phyloP scores from a whole-genome alignment of 495 filamentous ascomycete species.

The Daldinia childiae region DNA sequence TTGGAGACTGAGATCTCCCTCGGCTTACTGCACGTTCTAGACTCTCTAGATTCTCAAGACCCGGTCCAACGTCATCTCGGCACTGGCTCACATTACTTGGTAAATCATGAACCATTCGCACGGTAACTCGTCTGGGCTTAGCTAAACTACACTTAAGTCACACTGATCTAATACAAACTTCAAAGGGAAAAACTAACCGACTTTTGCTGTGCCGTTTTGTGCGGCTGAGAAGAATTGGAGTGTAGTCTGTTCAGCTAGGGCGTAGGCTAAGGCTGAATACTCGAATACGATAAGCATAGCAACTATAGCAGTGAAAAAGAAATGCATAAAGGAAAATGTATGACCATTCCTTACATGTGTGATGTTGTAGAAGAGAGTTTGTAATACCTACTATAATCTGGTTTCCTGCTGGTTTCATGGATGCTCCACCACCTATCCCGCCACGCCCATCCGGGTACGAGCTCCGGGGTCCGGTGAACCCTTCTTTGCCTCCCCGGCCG shows the following conservation, averaged over 20 bases:
- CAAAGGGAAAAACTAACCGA: constrained; percentile 11
- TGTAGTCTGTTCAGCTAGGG: constrained; percentile 10
- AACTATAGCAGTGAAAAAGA: background rate
- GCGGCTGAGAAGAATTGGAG: constrained; percentile 23
- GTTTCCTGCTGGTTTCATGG: constrained; percentile 8
- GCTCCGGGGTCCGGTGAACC: constrained; percentile 2
- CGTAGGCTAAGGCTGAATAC: background rate
- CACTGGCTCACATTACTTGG: constrained; percentile 22
- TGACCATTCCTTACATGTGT: background rate
- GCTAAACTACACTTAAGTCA: constrained; percentile 3
- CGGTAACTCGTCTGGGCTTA: constrained; percentile 15
- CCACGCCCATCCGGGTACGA: constrained; percentile 34
- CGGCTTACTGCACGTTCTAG: constrained; percentile 36
- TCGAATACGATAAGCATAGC: background rate
- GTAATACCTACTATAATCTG: background rate
- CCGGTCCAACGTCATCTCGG: constrained; percentile 29
- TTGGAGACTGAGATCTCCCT: constrained; percentile 16
- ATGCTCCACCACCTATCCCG: constrained; percentile 27
- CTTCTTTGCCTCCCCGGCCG: background rate
- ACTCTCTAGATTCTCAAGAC: constrained; percentile 16
- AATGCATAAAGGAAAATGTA: background rate
- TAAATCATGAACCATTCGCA: constrained; percentile 13
- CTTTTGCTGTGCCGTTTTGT: background rate
- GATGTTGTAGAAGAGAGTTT: background rate
- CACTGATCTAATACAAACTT: background rate